Base-by-base conservation (phyloP, 805 yeast genomes). In the Candida methanosorbosa region DNA sequence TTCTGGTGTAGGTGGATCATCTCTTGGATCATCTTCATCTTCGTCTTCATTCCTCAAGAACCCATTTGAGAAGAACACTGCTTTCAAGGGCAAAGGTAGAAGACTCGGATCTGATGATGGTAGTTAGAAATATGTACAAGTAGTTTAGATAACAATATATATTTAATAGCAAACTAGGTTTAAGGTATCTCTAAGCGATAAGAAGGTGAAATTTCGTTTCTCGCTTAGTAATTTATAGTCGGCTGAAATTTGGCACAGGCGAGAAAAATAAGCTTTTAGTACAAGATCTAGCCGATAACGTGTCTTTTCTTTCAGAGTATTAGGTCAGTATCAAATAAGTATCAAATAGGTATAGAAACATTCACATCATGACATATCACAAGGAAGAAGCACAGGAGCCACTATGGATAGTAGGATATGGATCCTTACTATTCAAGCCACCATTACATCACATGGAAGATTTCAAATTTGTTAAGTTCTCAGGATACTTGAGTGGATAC, bases 401-500 rank as follows among this genome's bases (percentile, higher is more conserved):
- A 0, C 54, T 78, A 38, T 88, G 95, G 94, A 69, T 87, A 12
- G 76, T 87, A 9, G 96, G 97, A 3, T 87, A 87, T 50, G 97
- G 97, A 2, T 83, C 94, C 0, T 63, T 87, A 34, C 77, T 87
- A 18, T 87, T 81, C 67, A 87, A 86, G 49, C 96, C 95, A 0
- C 97, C 96, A 0, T 88, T 44, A 70, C 72, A 40, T 64, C 73
- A 32, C 64, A 69, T 46, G 59, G 75, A 26, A 68, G 18, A 29
- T 9, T 29, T 29, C 48, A 34, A 41, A 19, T 51, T 55, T 29
- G 37, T 38, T 17, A 41, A 46, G 25, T 54, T 82, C 9, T 78
- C 86, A 0, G 96, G 96, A 0, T 72, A 78, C 31, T 65, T 88
- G 18, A 64, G 66, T 34, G 96, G 96, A 2, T 86, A 64, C 45